A percentile compares a stretch with the other conserved stretches of the same genome.
Evolutionary conservation across 306 rosid species (phyloP).

Genomic region (Vicia sativa): DNA sequence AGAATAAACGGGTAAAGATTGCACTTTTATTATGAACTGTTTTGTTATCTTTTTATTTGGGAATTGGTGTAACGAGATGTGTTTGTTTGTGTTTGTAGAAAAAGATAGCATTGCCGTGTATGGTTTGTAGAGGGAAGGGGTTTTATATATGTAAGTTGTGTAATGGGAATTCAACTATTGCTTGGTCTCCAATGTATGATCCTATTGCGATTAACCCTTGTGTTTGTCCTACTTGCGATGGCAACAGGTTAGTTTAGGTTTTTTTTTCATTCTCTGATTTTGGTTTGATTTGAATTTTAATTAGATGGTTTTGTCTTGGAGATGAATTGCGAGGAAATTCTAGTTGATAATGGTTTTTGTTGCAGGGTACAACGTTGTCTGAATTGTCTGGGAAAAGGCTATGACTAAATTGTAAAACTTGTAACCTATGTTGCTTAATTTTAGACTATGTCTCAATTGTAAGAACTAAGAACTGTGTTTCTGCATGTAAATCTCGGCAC

Average conservation of each 20-base stretch:
- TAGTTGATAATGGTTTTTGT: conserved; percentile 41
- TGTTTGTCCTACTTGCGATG: conserved; percentile 92
- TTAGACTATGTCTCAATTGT: no score
- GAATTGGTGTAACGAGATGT: background rate
- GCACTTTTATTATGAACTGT: background rate
- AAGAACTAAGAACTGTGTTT: no score
- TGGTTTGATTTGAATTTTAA: conserved; percentile 3
- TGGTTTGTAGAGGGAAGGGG: conserved; percentile 76
- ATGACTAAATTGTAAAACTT: conserved; percentile 35
- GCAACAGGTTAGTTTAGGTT: conserved; percentile 65
- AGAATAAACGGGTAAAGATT: conserved; percentile 70
- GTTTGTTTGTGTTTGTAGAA: conserved; percentile 54
- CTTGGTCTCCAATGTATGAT: conserved; percentile 87
- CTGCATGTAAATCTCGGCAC: no score
- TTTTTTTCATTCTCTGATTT: background rate
- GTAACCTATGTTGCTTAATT: background rate
- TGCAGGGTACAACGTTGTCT: conserved; percentile 86
- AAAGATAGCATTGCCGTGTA: conserved; percentile 67
- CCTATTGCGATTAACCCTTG: conserved; percentile 94
- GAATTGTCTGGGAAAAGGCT: conserved; percentile 86
- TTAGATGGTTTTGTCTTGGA: background rate
- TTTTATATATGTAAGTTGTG: conserved; percentile 87
- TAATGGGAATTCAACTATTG: conserved; percentile 66
- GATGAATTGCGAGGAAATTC: conserved; percentile 4
- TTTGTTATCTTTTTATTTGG: background rate